Conservation (phyloP, 345 rosid genomes). For the Capsella bursapastoris region DNA sequence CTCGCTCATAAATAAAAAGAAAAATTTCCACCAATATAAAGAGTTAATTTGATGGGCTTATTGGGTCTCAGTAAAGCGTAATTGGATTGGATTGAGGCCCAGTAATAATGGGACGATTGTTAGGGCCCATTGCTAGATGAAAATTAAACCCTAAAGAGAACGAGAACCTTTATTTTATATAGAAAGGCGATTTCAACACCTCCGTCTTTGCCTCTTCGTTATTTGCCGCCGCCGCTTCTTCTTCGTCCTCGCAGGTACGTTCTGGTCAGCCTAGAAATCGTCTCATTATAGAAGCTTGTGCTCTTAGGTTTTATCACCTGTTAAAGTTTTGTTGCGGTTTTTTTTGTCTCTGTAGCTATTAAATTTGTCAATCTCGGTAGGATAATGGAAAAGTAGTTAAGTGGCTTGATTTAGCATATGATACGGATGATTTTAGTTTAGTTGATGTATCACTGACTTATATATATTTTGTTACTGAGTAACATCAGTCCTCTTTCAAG, state of each 20-base stretch:
- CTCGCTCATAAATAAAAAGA: background rate
- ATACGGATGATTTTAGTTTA: background rate
- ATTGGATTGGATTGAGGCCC: background rate
- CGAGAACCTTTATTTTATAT: conserved; percentile 23
- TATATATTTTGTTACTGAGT: background rate
- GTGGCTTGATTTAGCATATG: background rate
- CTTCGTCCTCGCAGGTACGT: conserved; percentile 36
- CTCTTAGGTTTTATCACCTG: background rate
- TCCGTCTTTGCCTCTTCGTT: conserved; percentile 13
- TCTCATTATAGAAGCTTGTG: background rate
- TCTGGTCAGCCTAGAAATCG: conserved; percentile 1
- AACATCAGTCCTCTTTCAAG: background rate
- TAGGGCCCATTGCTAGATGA: background rate
- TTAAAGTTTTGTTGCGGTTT: background rate
- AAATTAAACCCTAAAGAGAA: conserved; percentile 28
- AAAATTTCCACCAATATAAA: background rate
- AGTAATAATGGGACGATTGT: background rate
- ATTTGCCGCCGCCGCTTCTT: conserved; percentile 30
- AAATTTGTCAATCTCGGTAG: conserved; percentile 1
- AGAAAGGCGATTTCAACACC: background rate
- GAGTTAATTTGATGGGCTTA: background rate
- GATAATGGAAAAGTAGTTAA: background rate
- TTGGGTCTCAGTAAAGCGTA: background rate
- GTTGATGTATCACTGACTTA: background rate
- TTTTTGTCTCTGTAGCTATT: background rate